Percentiles rank a stretch among this genome's conserved stretches.
phyloP scores from a whole-genome alignment of 345 rosid species.

The Arabidopsis suecica region DNA sequence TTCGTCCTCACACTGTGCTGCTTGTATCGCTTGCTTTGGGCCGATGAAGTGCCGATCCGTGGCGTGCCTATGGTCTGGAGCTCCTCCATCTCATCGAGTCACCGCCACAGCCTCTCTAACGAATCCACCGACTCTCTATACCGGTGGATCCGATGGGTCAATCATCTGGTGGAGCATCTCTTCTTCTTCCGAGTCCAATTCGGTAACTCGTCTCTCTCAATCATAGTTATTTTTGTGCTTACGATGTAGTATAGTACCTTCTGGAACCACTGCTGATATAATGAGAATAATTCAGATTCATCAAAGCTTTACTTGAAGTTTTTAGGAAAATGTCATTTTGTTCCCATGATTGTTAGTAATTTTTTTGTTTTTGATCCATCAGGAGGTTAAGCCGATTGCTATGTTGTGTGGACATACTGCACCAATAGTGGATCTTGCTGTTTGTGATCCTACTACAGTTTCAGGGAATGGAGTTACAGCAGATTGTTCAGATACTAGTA shows the following conservation, averaged over 20 bases:
- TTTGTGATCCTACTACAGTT: conserved; percentile 64
- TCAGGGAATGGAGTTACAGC: conserved; percentile 48
- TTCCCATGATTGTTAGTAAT: too few species aligned
- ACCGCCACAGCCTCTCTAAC: conserved; percentile 66
- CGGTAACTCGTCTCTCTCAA: conserved; percentile 49
- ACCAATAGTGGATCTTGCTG: conserved; percentile 69
- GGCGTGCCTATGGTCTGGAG: conserved; percentile 80
- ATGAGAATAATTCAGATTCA: too few species aligned
- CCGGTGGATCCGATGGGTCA: conserved; percentile 97
- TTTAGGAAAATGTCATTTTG: too few species aligned
- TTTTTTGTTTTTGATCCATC: too few species aligned
- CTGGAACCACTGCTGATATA: too few species aligned
- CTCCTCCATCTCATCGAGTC: conserved; percentile 72
- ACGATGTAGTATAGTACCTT: too few species aligned
- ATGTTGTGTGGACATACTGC: conserved; percentile 90
- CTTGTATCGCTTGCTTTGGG: conserved; percentile 7
- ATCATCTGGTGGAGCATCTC: conserved; percentile 89
- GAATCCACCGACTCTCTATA: conserved; percentile 78
- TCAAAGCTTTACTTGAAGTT: too few species aligned
- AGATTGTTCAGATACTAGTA: conserved; percentile 47
- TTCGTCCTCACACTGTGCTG: background rate
- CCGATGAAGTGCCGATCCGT: conserved; percentile 91
- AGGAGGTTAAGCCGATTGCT: conserved; percentile 75
- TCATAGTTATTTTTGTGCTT: too few species aligned
- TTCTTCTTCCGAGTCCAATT: conserved; percentile 46